phyloP scores from a whole-genome alignment of 1,139 yeast species.

The Pneumocystis canis region DNA sequence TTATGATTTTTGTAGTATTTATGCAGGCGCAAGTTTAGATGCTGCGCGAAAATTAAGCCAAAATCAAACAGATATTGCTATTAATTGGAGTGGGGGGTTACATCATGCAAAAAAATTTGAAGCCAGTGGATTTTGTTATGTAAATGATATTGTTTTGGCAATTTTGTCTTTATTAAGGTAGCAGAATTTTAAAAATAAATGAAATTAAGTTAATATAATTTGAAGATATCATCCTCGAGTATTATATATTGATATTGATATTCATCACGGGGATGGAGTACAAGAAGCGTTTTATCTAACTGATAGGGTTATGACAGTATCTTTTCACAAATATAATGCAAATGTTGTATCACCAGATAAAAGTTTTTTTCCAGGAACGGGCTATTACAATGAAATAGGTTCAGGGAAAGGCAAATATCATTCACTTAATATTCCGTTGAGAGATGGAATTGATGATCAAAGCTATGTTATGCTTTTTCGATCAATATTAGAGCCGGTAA shows the following conservation, averaged over 20 bases:
- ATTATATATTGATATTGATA: constrained; percentile 82
- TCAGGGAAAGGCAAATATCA: constrained; percentile 76
- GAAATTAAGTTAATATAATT: not conserved
- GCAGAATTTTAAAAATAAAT: not conserved
- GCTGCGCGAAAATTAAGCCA: constrained; percentile 74
- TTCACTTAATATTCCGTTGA: constrained; percentile 79
- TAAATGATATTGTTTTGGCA: constrained; percentile 84
- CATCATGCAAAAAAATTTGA: constrained; percentile 93
- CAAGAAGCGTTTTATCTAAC: constrained; percentile 94
- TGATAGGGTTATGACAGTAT: constrained; percentile 87
- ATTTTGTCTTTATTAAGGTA: constrained; percentile 50
- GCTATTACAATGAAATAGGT: constrained; percentile 74
- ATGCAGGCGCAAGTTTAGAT: constrained; percentile 86
- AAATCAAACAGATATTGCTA: constrained; percentile 86
- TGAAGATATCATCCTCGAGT: constrained; percentile 74
- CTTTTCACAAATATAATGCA: constrained; percentile 90
- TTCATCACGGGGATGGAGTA: constrained; percentile 97
- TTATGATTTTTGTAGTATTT: constrained; percentile 71
- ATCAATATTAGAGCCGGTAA: constrained; percentile 75
- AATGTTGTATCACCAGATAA: constrained; percentile 26
- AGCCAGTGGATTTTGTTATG: constrained; percentile 90
- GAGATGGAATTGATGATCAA: constrained; percentile 93
- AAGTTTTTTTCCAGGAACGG: constrained; percentile 84
- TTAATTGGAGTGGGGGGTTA: constrained; percentile 93
- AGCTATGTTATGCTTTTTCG: constrained; percentile 65